Base-by-base conservation (phyloP, 169 alveolate species). In the Prorocentrum cordatum region DNA sequence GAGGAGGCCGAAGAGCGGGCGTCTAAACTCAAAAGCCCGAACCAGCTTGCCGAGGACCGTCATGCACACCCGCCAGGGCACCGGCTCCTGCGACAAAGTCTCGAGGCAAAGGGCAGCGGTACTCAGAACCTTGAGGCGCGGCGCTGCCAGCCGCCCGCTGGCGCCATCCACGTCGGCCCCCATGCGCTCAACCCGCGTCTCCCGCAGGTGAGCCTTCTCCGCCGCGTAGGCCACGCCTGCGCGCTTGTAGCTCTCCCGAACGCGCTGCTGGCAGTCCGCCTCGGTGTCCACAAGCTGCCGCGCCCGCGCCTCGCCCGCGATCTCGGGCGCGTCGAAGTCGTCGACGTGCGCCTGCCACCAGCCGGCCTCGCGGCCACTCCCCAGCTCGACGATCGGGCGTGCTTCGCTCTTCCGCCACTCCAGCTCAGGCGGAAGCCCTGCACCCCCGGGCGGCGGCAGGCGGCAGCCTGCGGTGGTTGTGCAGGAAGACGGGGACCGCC, bases 1-100 rank as follows among this genome's bases (percentile, higher is more conserved):
- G 27, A 54, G 27, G 29, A 75, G 3, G 18, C 71, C 39, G 72
- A 75, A 54, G 29, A 75, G 39, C 2, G 86, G 86, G 14, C 86
- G 2, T 2, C 86, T 58, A 24, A 54, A 75, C 59, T 71, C 83
- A 42, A 71, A 71, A 12, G n/a, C 10, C 3, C 83, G 64, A 22
- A 47, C 62, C 38, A 39, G 31, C 16, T 66, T 39, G 14, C 83
- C 83, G 47, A 71, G 29, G 6, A 71, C 45, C 83, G 45, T 47
- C 32, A 71, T 9, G 22, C n/a, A 0, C 12, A 18, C 47, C 36
- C 29, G 27, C 20, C 26, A 16, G 0, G 12, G 12, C 1, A 42
- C 38, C 9, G n/a, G 26, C 66, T 26, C 26, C 7, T 32, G 14
- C 14, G 29, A 3, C 33, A 45, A 20, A 16, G 26, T 5, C 67